Evolutionary conservation across 371 early-diverging fungal genomes (phyloP), one percentile per base, ranked within the genome.

Genomic region (Capniomyces stellatus): DNA sequence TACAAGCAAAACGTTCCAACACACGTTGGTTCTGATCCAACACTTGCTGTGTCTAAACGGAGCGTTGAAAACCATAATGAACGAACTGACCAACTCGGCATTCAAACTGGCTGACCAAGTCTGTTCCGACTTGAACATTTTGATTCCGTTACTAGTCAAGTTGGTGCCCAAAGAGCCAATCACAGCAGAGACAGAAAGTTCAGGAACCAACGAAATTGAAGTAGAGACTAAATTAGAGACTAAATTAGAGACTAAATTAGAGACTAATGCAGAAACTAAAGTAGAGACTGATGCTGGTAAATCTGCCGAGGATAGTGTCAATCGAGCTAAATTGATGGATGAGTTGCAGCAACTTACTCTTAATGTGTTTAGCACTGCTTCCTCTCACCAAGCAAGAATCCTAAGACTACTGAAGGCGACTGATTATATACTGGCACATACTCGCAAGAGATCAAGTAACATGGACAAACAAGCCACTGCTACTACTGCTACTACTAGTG

Each of bases 401-500:
- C 60, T 97, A 31, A 85, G 98, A 25, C 78, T 95, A 25, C 75
- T 97, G 46, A 95, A 94, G 66, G 89, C 94, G 0, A 73, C 93
- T 46, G 98, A 97, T 59, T 68, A 68, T 53, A 64, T 68, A 13
- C 60, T 66, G 3, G 62, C 67, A 12, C 48, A 24, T 19, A 24
- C 24, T 6, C 4, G 15, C 3, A 51, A 51, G 21, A 27, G 40
- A 51, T 18, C 29, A 30, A 22, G 8, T 44, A n/a, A n/a, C 40
- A 15, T 46, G 12, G 2, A 28, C 18, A 47, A 48, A 19, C 43
- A n/a, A n/a, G n/a, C n/a, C n/a, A n/a, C n/a, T n/a, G n/a, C n/a
- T n/a, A n/a, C n/a, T n/a, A n/a, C n/a, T n/a, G n/a, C n/a, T n/a
- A n/a, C n/a, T n/a, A n/a, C n/a, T n/a, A n/a, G n/a, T n/a, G n/a